Evolutionary conservation across 345 rosid species (phyloP).

Genomic region (Gynandropsis gynandra): DNA sequence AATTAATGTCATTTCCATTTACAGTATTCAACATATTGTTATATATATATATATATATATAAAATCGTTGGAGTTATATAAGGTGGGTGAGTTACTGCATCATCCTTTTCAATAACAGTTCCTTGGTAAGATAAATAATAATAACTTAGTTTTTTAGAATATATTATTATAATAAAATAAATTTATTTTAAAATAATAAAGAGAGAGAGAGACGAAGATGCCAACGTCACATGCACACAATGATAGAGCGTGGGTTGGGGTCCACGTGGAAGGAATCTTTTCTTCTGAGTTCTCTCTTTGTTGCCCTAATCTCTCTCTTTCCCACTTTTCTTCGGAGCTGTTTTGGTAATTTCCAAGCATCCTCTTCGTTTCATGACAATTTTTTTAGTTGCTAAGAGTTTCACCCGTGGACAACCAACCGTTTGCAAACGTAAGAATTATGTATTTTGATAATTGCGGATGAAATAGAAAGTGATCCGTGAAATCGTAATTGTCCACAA

Average conservation of each 20-base stretch:
- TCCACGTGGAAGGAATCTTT: conserved; percentile 34
- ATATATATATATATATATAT: conserved; percentile 2
- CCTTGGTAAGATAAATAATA: conserved; percentile 23
- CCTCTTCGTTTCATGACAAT: no score
- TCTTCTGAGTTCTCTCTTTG: conserved; percentile 17
- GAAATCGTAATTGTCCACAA: no score
- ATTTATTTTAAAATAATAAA: no score
- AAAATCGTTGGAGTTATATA: background rate
- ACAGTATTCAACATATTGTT: conserved; percentile 7
- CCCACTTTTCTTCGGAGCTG: conserved; percentile 2
- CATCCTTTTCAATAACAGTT: conserved; percentile 30
- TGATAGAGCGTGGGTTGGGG: conserved; percentile 29
- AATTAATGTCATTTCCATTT: conserved; percentile 19
- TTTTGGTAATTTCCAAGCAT: background rate
- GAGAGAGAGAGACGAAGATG: conserved; percentile 17
- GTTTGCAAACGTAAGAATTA: no score
- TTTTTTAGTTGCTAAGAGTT: no score
- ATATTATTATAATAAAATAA: background rate
- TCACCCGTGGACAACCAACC: no score
- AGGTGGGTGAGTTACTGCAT: conserved; percentile 25
- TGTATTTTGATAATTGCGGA: no score
- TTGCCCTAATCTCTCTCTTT: conserved; percentile 24
- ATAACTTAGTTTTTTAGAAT: background rate
- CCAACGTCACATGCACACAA: conserved; percentile 34
- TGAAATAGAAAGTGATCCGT: no score